A percentile compares a stretch with the other conserved stretches of the same genome.
Evolutionary conservation across 2,329 filamentous ascomycete species (phyloP).

Genomic region (Phialophora chinensis): DNA sequence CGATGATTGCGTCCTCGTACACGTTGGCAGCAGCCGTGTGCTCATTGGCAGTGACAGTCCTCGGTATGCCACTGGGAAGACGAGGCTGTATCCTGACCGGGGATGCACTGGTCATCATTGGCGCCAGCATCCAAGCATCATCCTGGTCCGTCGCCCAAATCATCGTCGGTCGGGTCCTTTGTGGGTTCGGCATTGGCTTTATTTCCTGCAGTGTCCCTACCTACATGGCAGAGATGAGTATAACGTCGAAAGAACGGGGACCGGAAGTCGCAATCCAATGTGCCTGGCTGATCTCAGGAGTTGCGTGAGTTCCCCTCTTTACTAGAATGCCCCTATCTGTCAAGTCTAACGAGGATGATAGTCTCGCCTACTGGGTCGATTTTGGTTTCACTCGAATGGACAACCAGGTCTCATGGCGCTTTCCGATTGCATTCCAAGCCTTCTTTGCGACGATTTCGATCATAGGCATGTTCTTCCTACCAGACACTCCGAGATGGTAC

Average conservation of each 20-base stretch:
- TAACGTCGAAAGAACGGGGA: constrained; percentile 42
- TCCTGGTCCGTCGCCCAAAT: constrained; percentile 42
- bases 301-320: constrained; percentile 24
- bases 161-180: constrained; percentile 38
- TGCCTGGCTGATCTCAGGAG: constrained; percentile 41
- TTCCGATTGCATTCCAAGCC: constrained; percentile 44
- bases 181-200: constrained; percentile 47
- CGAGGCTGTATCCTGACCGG: constrained; percentile 42
- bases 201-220: constrained; percentile 43
- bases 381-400: constrained; percentile 39
- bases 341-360: neutral
- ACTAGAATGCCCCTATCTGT: neutral
- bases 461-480: constrained; percentile 38
- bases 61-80: constrained; percentile 40
- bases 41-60: constrained; percentile 40
- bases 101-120: constrained; percentile 41
- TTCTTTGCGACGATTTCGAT: constrained; percentile 39
- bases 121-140: constrained; percentile 42
- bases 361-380: constrained; percentile 44
- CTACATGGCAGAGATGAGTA: constrained; percentile 45
- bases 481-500: constrained; percentile 44
- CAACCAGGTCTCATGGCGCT: constrained; percentile 45
- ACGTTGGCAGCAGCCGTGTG: constrained; percentile 39
- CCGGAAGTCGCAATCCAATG: constrained; percentile 40
- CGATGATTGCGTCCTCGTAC: constrained; percentile 44